Evolutionary conservation across 2,329 filamentous ascomycete species (phyloP), one percentile per base, ranked within the genome.

Genomic region (Boeremia exigua): DNA sequence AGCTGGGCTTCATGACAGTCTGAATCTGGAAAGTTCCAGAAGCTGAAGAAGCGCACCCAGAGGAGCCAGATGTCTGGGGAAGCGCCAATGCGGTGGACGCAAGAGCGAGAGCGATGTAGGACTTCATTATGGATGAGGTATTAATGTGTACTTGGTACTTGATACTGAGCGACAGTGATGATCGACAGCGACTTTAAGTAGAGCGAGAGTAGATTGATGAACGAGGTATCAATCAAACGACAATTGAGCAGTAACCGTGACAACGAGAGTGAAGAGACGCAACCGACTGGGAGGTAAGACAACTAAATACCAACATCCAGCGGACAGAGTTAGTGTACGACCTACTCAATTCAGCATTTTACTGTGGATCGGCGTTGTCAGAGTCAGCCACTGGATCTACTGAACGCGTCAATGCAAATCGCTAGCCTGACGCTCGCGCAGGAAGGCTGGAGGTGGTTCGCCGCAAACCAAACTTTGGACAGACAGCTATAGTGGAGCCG

Each of bases 11-110:
- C 46, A 73, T 79, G 71, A 83, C 77, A 51, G 87, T 81, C 45
- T 83, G 81, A 62, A 90, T 82, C 73, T 86, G 76, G 65, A 90
- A 89, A 19, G 73, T 72, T 43, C 85, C 85, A n/a, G 76, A 63
- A 67, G 79, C 81, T 42, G 73, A 80, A n/a, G 75, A 59, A 28
- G 71, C 68, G 77, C 87, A 90, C 51, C 73, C 66, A 0, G 85
- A 83, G 0, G 85, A 83, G 4, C 82, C 74, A 19, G 65, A 52
- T 32, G 66, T 60, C 48, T 70, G 66, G 17, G 68, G 68, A 46
- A 62, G 46, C 39, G 71, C 71, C 50, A 68, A 34, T 56, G 60
- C 69, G 38, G 68, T 57, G 32, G 68, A 72, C 44, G 63, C 68
- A 45, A 75, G 57, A 61, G 64, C 65, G 54, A 71, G 62, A 43